Evolutionary conservation across 169 alveolate species (phyloP).

Genomic region (Nephromyces sp.): DNA sequence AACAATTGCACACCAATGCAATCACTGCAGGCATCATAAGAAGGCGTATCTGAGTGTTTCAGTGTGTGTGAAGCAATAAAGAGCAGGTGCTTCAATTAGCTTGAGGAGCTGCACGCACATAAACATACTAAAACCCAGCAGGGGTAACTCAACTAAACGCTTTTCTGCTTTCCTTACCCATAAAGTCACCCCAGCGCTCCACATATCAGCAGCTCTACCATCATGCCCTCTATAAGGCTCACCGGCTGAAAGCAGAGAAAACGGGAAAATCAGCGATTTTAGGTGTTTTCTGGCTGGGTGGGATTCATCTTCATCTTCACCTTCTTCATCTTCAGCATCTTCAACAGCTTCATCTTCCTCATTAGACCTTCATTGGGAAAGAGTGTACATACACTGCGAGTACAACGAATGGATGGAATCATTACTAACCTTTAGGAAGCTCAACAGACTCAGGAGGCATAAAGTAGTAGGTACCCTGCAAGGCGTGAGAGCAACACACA

Average conservation of each 20-base stretch:
- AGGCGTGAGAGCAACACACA: too few species aligned
- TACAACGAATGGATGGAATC: too few species aligned
- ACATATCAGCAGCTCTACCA: constrained; percentile 65
- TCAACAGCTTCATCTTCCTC: too few species aligned
- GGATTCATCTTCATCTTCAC: too few species aligned
- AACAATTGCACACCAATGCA: neutral
- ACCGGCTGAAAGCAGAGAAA: constrained; percentile 36
- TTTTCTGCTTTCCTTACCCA: constrained; percentile 34
- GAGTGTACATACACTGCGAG: too few species aligned
- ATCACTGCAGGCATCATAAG: neutral
- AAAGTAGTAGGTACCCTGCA: too few species aligned
- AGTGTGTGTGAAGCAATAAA: neutral
- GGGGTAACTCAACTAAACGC: neutral
- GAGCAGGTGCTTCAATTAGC: neutral
- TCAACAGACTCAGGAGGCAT: too few species aligned
- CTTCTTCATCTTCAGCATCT: too few species aligned
- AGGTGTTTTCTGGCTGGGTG: too few species aligned
- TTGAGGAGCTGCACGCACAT: neutral
- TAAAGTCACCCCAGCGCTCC: constrained; percentile 64
- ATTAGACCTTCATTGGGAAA: too few species aligned
- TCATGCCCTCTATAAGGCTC: constrained; percentile 46
- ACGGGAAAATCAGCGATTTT: too few species aligned
- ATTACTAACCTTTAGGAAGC: too few species aligned
- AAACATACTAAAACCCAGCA: neutral
- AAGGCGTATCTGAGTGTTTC: neutral